phyloP scores from a whole-genome alignment of 164 flowering plant genomes.

The Piper betle region DNA sequence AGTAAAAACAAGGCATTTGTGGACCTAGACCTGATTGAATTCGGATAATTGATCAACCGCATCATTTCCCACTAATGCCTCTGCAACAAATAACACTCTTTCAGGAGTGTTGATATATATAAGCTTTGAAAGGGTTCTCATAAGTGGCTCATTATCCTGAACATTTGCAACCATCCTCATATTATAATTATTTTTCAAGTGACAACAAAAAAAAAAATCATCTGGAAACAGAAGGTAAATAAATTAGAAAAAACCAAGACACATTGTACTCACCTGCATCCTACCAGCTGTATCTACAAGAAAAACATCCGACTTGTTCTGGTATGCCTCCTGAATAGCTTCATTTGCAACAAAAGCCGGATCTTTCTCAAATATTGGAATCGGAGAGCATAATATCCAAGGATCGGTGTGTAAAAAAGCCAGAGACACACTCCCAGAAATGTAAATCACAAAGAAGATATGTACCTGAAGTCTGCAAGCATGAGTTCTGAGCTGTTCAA shows the following conservation, averaged over 20 bases:
- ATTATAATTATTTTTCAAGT: background rate
- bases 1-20: background rate
- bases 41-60: too few relatives aligned
- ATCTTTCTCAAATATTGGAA: constrained; percentile 5
- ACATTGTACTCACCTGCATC: constrained; percentile 59
- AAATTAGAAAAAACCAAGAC: background rate
- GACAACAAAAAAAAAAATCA: background rate
- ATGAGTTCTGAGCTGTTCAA: constrained; percentile 94
- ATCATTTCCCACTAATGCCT: constrained; percentile 96
- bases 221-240: background rate
- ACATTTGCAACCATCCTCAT: background rate
- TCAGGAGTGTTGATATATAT: constrained; percentile 81
- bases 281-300: constrained; percentile 95
- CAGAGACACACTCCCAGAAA: background rate
- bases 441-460: background rate
- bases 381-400: background rate
- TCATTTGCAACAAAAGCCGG: constrained; percentile 82
- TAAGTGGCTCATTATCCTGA: constrained; percentile 94
- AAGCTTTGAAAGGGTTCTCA: constrained; percentile 94
- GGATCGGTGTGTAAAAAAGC: background rate
- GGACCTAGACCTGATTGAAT: constrained; percentile 65
- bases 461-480: constrained; percentile 90
- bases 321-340: constrained; percentile 66
- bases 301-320: constrained; percentile 82
- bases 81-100: constrained; percentile 89